Conservation (phyloP, 2,329 filamentous ascomycete genomes). For the Bimuria novae-zelandiae region DNA sequence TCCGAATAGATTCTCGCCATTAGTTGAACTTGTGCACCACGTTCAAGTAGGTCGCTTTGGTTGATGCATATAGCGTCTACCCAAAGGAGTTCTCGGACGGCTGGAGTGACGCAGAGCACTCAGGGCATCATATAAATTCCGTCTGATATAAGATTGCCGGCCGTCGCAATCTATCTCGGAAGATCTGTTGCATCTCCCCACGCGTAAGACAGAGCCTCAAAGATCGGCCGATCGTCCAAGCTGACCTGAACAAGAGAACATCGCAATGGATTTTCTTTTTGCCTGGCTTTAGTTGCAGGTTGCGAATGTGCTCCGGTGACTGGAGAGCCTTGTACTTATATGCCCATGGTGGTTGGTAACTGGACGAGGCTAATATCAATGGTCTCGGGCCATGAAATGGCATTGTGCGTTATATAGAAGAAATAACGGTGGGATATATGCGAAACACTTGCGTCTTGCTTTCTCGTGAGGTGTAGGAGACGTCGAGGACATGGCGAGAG, state of each 20-base stretch:
- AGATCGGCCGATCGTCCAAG: background rate
- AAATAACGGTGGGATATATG: too few relatives aligned
- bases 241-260: background rate
- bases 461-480: too few relatives aligned
- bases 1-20: background rate
- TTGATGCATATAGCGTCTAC: background rate
- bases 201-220: background rate
- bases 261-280: background rate
- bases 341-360: too few relatives aligned
- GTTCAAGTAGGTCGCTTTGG: background rate
- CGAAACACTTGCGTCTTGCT: too few relatives aligned
- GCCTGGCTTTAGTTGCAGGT: background rate
- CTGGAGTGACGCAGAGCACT: background rate
- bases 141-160: background rate
- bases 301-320: background rate
- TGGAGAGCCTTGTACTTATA: background rate
- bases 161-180: background rate
- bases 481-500: too few relatives aligned
- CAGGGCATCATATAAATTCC: background rate
- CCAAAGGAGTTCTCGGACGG: background rate
- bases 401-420: too few relatives aligned
- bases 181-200: background rate
- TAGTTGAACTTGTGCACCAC: background rate
- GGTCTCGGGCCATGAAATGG: too few relatives aligned
- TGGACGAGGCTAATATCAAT: too few relatives aligned